phyloP scores from a whole-genome alignment of 768 basidiomycete species.

The Kwoniella heveanensis region DNA sequence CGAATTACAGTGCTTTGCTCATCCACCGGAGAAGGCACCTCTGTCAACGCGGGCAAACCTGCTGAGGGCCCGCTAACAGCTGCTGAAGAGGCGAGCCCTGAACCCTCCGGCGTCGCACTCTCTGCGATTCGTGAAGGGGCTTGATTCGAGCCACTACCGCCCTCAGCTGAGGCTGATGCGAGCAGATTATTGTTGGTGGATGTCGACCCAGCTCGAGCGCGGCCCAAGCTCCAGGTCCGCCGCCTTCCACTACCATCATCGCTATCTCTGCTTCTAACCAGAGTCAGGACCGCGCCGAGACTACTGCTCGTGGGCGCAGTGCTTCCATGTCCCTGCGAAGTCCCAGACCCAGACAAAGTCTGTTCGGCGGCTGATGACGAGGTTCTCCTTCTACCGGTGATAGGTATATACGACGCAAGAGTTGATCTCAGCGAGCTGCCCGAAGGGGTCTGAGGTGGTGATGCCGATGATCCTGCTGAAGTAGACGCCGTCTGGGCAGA shows the following conservation, averaged over 20 bases:
- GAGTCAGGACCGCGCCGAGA: conserved; percentile 12
- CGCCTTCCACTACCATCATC: conserved; percentile 28
- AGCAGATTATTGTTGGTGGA: background rate
- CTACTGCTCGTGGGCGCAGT: conserved; percentile 1
- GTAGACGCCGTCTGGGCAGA: background rate
- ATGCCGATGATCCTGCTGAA: background rate
- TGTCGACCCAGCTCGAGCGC: conserved; percentile 21
- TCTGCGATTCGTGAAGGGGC: no score
- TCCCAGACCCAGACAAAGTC: background rate
- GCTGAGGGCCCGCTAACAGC: background rate
- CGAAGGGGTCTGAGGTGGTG: conserved; percentile 3
- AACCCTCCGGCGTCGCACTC: no score
- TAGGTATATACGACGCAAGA: background rate
- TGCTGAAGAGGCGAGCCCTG: background rate
- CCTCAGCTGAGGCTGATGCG: background rate
- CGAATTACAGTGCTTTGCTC: background rate
- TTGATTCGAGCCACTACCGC: background rate
- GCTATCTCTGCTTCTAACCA: conserved; percentile 34
- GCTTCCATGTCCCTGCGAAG: background rate
- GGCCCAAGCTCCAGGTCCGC: conserved; percentile 36
- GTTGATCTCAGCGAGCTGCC: background rate
- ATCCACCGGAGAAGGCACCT: background rate
- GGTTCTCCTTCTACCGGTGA: background rate
- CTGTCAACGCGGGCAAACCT: background rate
- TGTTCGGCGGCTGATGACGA: background rate